Conservation (phyloP, 306 rosid genomes). For the Sicyos edulis region DNA sequence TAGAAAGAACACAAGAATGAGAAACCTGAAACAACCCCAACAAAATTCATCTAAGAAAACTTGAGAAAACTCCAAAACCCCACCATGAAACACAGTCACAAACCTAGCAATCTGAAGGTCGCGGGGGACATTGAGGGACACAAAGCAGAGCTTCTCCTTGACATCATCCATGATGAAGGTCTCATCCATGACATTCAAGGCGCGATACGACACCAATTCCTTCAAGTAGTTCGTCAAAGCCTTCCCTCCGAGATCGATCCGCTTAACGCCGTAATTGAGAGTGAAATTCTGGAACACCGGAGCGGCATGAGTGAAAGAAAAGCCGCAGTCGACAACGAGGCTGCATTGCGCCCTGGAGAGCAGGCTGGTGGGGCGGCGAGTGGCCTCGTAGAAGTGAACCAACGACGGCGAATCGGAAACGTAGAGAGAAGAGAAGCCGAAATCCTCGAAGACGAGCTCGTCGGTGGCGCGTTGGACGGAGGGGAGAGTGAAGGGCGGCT, state of each 20-base stretch:
- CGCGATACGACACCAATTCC: constrained; percentile 75
- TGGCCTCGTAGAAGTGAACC: constrained; percentile 76
- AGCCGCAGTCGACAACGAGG: constrained; percentile 86
- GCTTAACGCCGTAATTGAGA: constrained; percentile 58
- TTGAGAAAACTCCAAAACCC: not conserved
- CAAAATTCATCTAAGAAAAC: not conserved
- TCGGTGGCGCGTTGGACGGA: constrained; percentile 75
- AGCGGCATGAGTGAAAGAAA: constrained; percentile 80
- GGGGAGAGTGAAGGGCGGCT: constrained; percentile 79
- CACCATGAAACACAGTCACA: not conserved
- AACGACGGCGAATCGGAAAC: constrained; percentile 68
- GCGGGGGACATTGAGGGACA: constrained; percentile 58
- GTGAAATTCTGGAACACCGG: constrained; percentile 87
- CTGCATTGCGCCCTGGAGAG: constrained; percentile 72
- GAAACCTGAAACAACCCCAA: not conserved
- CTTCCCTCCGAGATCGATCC: constrained; percentile 86
- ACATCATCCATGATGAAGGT: constrained; percentile 80
- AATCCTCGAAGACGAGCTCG: constrained; percentile 84
- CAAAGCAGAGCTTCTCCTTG: constrained; percentile 89
- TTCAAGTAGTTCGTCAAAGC: constrained; percentile 83
- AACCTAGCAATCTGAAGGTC: constrained; percentile 68
- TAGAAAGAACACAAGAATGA: not conserved
- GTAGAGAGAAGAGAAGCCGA: constrained; percentile 60
- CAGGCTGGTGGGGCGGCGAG: constrained; percentile 51
- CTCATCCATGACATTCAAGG: constrained; percentile 88